Evolutionary conservation across 768 basidiomycete genomes (phyloP).

Genomic region (Rhodotorula paludigena): DNA sequence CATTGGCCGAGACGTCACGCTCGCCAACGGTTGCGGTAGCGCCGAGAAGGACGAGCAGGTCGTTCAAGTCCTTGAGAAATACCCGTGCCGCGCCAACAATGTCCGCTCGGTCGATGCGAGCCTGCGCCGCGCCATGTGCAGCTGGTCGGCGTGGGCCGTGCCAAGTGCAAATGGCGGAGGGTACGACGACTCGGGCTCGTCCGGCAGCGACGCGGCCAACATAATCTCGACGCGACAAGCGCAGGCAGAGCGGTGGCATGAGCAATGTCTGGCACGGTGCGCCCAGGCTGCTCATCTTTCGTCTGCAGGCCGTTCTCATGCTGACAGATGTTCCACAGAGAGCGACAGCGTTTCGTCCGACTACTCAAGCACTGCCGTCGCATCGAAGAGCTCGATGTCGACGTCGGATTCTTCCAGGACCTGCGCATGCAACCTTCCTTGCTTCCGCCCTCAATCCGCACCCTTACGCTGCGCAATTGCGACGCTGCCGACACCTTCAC

Average conservation of each 20-base stretch:
- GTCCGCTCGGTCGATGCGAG: constrained; percentile 13
- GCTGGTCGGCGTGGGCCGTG: background rate
- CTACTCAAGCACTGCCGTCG: constrained; percentile 2
- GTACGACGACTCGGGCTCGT: background rate
- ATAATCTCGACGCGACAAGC: background rate
- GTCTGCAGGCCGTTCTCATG: too few relatives aligned
- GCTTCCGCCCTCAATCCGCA: constrained; percentile 10
- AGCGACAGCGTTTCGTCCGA: constrained; percentile 10
- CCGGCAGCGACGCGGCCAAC: background rate
- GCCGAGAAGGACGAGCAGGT: constrained; percentile 14
- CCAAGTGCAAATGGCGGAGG: background rate
- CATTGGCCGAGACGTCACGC: background rate
- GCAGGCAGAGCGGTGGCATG: background rate
- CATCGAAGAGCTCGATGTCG: constrained; percentile 23
- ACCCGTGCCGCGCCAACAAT: background rate
- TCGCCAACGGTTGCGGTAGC: constrained; percentile 11
- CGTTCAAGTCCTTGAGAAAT: background rate
- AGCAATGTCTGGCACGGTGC: background rate
- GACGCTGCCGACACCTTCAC: constrained; percentile 22
- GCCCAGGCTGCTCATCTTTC: background rate
- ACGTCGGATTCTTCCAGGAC: constrained; percentile 26
- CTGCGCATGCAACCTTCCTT: background rate
- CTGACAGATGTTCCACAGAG: background rate
- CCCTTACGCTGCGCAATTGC: constrained; percentile 24
- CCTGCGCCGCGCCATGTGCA: constrained; percentile 1